Base-by-base conservation (phyloP, 2,329 filamentous ascomycete genomes). In the Penicillium italicum region DNA sequence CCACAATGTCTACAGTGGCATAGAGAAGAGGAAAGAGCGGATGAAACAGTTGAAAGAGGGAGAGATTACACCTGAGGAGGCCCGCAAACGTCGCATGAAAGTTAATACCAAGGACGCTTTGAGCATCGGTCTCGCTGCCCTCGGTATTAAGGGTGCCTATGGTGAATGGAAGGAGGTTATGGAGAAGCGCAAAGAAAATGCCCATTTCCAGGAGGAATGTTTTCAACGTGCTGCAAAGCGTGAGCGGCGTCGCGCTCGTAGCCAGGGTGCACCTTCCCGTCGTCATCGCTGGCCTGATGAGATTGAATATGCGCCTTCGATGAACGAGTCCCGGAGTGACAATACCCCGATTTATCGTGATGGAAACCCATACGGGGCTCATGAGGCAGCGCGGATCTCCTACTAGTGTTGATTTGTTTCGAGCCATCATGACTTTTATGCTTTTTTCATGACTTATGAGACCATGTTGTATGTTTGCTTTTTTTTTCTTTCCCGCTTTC, bases 101-200 rank as follows among this genome's bases (percentile, higher is more conserved):
- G 84, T 83, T 53, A 82, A 83, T 72, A 71, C 87, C 40, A 80
- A 85, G 68, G 85, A 88, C 71, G 82, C 79, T 30, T 83, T 85
- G n/a, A 84, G 82, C 60, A 77, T 88, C 31, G 85, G 85, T 59
- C 83, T 89, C 62, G 85, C 85, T 30, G 85, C 84, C 24, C 76
- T 88, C 52, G 85, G 86, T 70, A 84, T 88, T 75, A 87, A 87
- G 70, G 81, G 82, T 48, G 85, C 85, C 14, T 79, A 84, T 65
- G 79, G 77, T 5, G 85, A 87, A 69, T 88, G 86, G 83, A 85
- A 87, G 71, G 83, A 87, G 67, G 84, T 85, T 72, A 82, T 83
- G 56, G 80, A 86, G 70, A 79, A 85, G 69, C 78, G 82, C 57
- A 79, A 81, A 62, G 78, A 80, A 66, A 79, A 78, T 51, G 75